Evolutionary conservation across 306 rosid genomes (phyloP).

Genomic region (Datisca glomerata): DNA sequence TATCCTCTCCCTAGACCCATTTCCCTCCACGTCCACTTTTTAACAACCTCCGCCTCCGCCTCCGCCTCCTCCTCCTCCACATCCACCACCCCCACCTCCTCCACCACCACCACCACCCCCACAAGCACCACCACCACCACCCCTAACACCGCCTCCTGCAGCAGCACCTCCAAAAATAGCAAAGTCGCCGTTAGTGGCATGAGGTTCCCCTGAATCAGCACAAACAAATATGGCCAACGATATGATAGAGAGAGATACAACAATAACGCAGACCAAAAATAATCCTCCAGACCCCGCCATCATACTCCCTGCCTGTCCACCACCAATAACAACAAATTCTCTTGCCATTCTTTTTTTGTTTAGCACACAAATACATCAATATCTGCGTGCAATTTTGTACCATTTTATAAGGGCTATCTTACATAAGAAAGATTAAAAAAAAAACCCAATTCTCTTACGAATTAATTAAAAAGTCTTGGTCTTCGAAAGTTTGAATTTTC

Average conservation of each 20-base stretch:
- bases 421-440: too few species aligned
- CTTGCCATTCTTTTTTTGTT: not conserved
- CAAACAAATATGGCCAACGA: conserved; percentile 7
- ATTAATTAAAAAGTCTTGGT: too few species aligned
- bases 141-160: not conserved
- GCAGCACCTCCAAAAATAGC: not conserved
- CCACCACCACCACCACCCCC: not conserved
- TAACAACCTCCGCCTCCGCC: not conserved
- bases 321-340: not conserved
- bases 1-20: too few species aligned
- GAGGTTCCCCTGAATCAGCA: not conserved
- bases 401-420: too few species aligned
- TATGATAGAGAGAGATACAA: conserved; percentile 2
- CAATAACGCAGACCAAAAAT: not conserved
- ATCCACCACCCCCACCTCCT: not conserved
- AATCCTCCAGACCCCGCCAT: not conserved
- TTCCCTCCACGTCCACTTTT: too few species aligned
- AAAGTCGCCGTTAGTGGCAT: not conserved
- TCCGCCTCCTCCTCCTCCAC: not conserved
- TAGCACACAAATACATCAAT: too few species aligned
- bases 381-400: too few species aligned
- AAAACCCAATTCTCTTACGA: too few species aligned
- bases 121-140: not conserved
- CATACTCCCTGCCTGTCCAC: not conserved
- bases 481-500: too few species aligned